These are phyloP conservation scores for Aspergillus arachidicola DNA, from an alignment of 2,329 filamentous ascomycete species.

Conservation along the genomic window DNA sequence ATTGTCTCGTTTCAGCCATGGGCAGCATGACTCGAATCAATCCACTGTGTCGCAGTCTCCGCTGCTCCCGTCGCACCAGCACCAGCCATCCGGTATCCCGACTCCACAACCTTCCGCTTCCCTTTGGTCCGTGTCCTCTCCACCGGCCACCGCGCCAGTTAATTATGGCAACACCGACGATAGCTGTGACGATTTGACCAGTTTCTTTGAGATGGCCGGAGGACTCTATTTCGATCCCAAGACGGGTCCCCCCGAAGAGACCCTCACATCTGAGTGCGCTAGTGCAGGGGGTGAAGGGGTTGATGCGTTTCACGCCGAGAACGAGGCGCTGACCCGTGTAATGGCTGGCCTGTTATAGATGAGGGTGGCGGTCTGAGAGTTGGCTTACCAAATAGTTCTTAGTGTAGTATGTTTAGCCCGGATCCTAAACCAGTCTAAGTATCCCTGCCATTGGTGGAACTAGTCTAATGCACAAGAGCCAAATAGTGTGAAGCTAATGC, in stretches of 20 bases:
- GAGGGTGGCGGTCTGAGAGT: neutral
- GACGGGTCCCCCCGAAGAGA: constrained; percentile 10
- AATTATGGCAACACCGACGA: constrained; percentile 19
- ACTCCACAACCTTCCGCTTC: constrained; percentile 18
- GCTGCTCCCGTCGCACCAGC: constrained; percentile 1
- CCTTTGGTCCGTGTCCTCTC: constrained; percentile 24
- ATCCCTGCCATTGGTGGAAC: neutral
- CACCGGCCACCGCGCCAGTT: constrained; percentile 1
- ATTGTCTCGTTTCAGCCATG: neutral
- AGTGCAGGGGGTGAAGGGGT: constrained; percentile 16
- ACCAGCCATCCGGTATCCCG: constrained; percentile 12
- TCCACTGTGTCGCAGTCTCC: constrained; percentile 11
- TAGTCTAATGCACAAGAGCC: neutral
- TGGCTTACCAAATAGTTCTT: neutral
- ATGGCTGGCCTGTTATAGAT: constrained; percentile 37
- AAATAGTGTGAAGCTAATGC: neutral
- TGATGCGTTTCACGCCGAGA: constrained; percentile 36
- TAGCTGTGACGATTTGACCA: constrained; percentile 57
- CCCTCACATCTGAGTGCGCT: constrained; percentile 9
- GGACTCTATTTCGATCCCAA: constrained; percentile 40
- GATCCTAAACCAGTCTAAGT: neutral
- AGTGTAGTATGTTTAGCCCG: neutral
- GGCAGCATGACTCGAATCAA: neutral
- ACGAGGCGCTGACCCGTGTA: constrained; percentile 37
- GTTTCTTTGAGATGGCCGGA: constrained; percentile 63